Evolutionary conservation across 306 rosid species (phyloP).

Genomic region (Coriaria nepalensis): DNA sequence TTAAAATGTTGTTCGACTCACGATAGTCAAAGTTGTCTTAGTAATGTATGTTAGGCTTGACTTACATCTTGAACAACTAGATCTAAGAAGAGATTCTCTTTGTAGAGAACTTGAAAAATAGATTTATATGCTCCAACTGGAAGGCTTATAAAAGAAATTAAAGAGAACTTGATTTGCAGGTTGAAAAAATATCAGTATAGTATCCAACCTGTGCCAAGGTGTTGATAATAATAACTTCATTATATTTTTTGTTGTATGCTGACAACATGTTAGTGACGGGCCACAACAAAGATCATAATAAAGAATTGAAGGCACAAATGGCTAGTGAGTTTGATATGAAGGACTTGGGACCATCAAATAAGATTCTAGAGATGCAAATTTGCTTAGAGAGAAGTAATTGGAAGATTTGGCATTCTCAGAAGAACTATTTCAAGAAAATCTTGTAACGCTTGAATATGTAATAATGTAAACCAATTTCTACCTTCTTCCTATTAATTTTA

Average conservation of each 20-base stretch:
- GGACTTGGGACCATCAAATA: constrained; percentile 1
- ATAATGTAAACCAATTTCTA: background rate
- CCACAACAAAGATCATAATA: background rate
- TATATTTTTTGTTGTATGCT: no score
- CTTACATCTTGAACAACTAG: background rate
- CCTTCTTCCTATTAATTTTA: no score
- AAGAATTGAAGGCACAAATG: constrained; percentile 5
- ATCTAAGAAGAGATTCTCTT: background rate
- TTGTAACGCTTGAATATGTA: constrained; percentile 1
- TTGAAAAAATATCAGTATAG: background rate
- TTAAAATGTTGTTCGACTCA: background rate
- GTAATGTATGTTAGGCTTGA: constrained; percentile 3
- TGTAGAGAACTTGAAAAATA: constrained; percentile 2
- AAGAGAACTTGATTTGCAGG: background rate
- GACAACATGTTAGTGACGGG: no score
- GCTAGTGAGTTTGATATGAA: constrained; percentile 5
- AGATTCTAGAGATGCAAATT: constrained; percentile 5
- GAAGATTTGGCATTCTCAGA: constrained; percentile 3
- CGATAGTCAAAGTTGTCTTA: background rate
- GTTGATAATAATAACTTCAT: background rate
- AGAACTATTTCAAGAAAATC: constrained; percentile 1
- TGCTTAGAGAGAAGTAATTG: background rate
- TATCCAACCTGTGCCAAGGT: background rate
- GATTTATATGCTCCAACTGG: constrained; percentile 5
- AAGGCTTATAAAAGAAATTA: background rate